Conservation (phyloP, 371 early-diverging fungal species). For the Gilbertella persicaria region DNA sequence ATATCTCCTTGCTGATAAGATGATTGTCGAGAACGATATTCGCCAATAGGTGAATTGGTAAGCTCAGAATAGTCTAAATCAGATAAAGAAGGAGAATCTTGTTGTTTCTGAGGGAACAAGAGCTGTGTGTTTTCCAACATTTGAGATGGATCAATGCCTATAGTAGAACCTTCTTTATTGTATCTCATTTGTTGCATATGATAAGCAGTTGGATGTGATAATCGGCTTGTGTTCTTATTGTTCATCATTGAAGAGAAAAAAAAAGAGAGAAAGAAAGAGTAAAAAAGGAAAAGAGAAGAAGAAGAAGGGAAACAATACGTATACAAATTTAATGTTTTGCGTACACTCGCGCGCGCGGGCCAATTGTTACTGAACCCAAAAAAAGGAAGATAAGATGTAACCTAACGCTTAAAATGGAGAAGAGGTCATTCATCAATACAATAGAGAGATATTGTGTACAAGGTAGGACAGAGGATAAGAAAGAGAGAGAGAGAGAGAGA, state of each 20-base stretch:
- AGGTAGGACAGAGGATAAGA: slow-evolving; percentile 9
- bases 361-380: slow-evolving; percentile 15
- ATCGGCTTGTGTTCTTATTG: slow-evolving; percentile 6
- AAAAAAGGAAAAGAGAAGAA: slow-evolving; percentile 4
- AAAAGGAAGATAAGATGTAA: slow-evolving; percentile 11
- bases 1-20: neutral
- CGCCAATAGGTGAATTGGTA: slow-evolving; percentile 8
- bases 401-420: slow-evolving; percentile 10
- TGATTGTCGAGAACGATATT: no score
- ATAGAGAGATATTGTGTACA: slow-evolving; percentile 2
- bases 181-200: slow-evolving; percentile 21
- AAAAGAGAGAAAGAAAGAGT: neutral
- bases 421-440: slow-evolving; percentile 11
- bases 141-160: slow-evolving; percentile 14
- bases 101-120: slow-evolving; percentile 8
- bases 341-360: slow-evolving; percentile 19
- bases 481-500: no score
- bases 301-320: neutral
- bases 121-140: slow-evolving; percentile 12
- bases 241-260: slow-evolving; percentile 4
- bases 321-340: slow-evolving; percentile 3
- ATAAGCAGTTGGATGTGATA: slow-evolving; percentile 15
- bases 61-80: slow-evolving; percentile 24
- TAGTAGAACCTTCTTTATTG: slow-evolving; percentile 3
- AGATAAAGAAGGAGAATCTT: slow-evolving; percentile 19